A percentile compares a stretch with the other conserved stretches of the same genome.
phyloP scores from a whole-genome alignment of 1,139 yeast species.

The Taiozyma sp. region DNA sequence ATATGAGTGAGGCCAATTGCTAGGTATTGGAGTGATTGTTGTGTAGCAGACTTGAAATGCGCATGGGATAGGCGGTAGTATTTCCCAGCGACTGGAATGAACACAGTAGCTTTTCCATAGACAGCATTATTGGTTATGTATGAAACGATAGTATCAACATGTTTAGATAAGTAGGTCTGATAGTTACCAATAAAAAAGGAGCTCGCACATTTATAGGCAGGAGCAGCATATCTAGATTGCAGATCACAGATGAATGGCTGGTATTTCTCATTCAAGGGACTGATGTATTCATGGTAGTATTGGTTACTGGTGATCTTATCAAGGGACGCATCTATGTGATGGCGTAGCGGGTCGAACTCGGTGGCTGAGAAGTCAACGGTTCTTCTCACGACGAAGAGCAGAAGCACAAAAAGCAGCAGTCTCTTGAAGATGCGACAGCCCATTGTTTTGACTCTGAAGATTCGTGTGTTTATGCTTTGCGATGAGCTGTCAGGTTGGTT shows the following conservation, averaged over 20 bases:
- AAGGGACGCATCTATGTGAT: slow-evolving; percentile 2
- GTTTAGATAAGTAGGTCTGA: slow-evolving; percentile 9
- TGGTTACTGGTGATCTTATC: slow-evolving; percentile 1
- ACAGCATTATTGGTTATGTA: slow-evolving; percentile 9
- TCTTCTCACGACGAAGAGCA: slow-evolving; percentile 2
- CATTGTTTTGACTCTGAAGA: neutral
- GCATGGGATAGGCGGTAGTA: neutral
- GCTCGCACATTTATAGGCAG: slow-evolving; percentile 5
- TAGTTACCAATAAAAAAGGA: slow-evolving; percentile 7
- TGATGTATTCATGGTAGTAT: slow-evolving; percentile 16
- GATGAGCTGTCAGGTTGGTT: neutral
- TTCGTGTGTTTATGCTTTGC: neutral
- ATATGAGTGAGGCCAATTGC: neutral
- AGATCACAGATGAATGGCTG: slow-evolving; percentile 7
- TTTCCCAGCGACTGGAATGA: slow-evolving; percentile 4
- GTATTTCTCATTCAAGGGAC: slow-evolving; percentile 12
- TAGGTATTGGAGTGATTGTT: neutral
- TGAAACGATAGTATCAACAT: slow-evolving; percentile 5
- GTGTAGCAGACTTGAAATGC: slow-evolving; percentile 1
- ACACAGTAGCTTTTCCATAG: slow-evolving; percentile 1
- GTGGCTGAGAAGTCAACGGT: slow-evolving; percentile 17
- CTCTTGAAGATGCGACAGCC: slow-evolving; percentile 1
- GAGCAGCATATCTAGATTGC: slow-evolving; percentile 9
- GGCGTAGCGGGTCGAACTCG: slow-evolving; percentile 19
- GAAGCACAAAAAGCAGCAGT: slow-evolving; percentile 2